phyloP scores from a whole-genome alignment of 257 asterid genomes.

The Primulina eburnea region DNA sequence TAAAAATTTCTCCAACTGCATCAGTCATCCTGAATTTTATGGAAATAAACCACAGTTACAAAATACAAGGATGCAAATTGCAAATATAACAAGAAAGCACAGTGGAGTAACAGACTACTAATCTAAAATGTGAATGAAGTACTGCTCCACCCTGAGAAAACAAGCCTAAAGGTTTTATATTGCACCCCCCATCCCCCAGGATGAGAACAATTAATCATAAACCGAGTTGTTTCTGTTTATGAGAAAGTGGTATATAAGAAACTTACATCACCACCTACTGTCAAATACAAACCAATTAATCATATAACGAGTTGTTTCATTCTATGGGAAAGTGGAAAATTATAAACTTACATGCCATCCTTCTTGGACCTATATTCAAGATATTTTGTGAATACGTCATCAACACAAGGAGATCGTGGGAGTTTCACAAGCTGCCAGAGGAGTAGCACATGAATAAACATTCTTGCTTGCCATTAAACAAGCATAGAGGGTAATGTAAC shows the following conservation, averaged over 20 bases:
- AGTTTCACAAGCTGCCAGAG: constrained; percentile 86
- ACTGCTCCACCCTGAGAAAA: neutral
- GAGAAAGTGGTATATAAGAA: constrained; percentile 21
- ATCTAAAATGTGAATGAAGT: neutral
- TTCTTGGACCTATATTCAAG: constrained; percentile 79
- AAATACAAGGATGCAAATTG: neutral
- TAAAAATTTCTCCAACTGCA: constrained; percentile 71
- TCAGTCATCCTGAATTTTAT: constrained; percentile 57
- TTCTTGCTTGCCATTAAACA: neutral
- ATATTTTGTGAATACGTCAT: constrained; percentile 71
- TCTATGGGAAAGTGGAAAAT: constrained; percentile 22
- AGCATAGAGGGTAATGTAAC: constrained; percentile 6
- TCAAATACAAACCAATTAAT: neutral
- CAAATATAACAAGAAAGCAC: neutral
- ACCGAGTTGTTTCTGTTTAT: constrained; percentile 1
- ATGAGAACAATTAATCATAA: neutral
- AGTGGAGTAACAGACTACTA: neutral
- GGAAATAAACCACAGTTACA: constrained; percentile 25
- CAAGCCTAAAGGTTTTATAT: neutral
- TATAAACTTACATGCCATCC: constrained; percentile 73
- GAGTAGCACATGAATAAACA: constrained; percentile 10
- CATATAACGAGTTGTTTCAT: neutral
- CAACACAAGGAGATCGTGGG: constrained; percentile 85
- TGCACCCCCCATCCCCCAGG: neutral
- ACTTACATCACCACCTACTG: constrained; percentile 35